These are phyloP conservation scores for Fusarium brevicatenulatum DNA, from an alignment of 2,329 filamentous ascomycete genomes.

Conservation along the genomic window DNA sequence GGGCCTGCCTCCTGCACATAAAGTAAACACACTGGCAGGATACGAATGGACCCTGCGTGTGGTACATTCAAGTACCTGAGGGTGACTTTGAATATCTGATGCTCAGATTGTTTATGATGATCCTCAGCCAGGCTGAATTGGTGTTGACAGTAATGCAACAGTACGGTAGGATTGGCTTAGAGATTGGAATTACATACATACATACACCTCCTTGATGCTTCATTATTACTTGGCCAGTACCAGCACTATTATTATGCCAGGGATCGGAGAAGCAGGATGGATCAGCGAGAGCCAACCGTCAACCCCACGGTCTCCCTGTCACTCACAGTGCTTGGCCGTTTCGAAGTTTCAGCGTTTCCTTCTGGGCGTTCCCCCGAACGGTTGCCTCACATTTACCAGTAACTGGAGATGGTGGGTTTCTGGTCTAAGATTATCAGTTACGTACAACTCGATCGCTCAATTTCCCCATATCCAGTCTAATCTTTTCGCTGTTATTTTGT, in stretches of 20 bases:
- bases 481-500: not conserved
- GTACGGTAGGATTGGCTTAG: conserved; percentile 17
- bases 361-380: not conserved
- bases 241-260: conserved; percentile 4
- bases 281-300: conserved; percentile 43
- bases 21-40: not conserved
- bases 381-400: not conserved
- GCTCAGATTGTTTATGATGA: not conserved
- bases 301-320: conserved; percentile 40
- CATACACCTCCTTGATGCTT: conserved; percentile 8
- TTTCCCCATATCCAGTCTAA: conserved; percentile 5
- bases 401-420: not conserved
- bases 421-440: conserved; percentile 23
- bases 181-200: conserved; percentile 1
- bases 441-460: conserved; percentile 21
- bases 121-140: conserved; percentile 14
- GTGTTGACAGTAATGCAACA: conserved; percentile 4
- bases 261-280: conserved; percentile 24
- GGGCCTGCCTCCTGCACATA: not conserved
- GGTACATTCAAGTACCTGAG: conserved; percentile 19
- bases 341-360: conserved; percentile 28
- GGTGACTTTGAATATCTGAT: conserved; percentile 18
- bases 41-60: conserved; percentile 5
- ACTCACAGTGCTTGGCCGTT: conserved; percentile 33
- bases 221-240: not conserved